Base-by-base conservation (phyloP, 495 filamentous ascomycete genomes). In the Penicillium canariense region DNA sequence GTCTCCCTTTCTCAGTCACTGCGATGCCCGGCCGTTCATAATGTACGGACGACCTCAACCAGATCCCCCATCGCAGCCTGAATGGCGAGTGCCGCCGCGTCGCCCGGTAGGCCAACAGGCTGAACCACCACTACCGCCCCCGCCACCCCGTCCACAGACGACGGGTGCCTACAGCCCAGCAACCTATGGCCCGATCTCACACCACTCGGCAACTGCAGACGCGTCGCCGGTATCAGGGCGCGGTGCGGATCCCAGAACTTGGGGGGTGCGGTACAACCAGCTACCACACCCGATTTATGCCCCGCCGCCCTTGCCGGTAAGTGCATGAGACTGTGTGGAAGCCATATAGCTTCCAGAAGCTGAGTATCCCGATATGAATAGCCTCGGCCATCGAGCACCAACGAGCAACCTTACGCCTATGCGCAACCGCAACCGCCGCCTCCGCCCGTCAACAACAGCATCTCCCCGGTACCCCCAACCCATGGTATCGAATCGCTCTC, bases 271-370 rank as follows among this genome's bases (percentile, higher is more conserved):
- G 22, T 75, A 74, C 54, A 76, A 77, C 42, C 70, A 73, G 32
- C 67, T 71, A 23, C 58, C 66, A 30, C 56, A 63, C 48, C 60
- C 63, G 14, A 62, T 56, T 4, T 60, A 70, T 23, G 60, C 64
- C 12, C 70, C 74, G 39, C 77, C 77, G 43, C 74, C 77, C 14
- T 65, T 82, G 32, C 79, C 79, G 8, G 79, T 81, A 63, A 64
- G 77, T 28, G 4, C 15, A 36, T 25, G 9, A 4, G 28, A 4
- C 15, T 22, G 5, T 8, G 22, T 27, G 23, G 48, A 17, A 52
- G 28, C 14, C 17, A 11, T 63, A 7, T 9, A 46, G 43, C 38
- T 23, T 42, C 25, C 11, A 8, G 26, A 17, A 15, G 26, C 26
- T 44, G 22, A 23, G n/a, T 12, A 23, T 7, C 18, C 58, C 39